Base-by-base conservation (phyloP, 2,329 filamentous ascomycete genomes). In the Neobulgaria alba region DNA sequence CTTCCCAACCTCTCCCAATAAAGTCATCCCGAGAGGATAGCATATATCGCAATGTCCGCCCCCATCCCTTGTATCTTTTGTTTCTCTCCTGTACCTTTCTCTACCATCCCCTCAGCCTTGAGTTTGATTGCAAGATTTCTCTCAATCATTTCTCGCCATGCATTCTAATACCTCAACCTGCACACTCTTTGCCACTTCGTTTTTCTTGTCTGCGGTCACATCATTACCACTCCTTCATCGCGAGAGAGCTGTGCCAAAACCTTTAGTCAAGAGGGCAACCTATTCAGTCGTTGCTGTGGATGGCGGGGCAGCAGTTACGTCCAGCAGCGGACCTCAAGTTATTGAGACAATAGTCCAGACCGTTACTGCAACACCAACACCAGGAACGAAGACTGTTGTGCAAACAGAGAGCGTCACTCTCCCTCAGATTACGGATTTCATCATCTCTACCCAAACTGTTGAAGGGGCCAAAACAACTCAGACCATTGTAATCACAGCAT, bases 251-350 rank as follows among this genome's bases (percentile, higher is more conserved):
- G 33, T 33, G 4, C 29, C 47, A 2, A 42, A 50, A 14, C 33
- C 43, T 30, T 29, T 57, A 12, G 36, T 45, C 29, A 43, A 41
- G 37, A 50, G 55, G 35, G 55, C 54, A 47, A 49, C 49, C 14
- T 61, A 61, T 40, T 59, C 59, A 8, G 57, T 61, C 35, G 57
- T 61, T 10, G 41, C 56, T 26, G 58, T 61, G n/a, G 57, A 61
- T 51, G 59, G 59, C 18, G 56, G 55, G 15, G 41, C 52, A 19
- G 39, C 47, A n/a, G 39, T 46, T 19, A 30, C 45, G 16, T 45
- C 41, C n/a, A 29, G 10, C 10, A 19, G 18, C 10, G 14, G n/a
- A 8, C 12, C 21, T 5, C 16, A 36, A 29, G 26, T 35, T 1
- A 29, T 32, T 26, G 30, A 42, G 14, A 45, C 55, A 29, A 43